These are phyloP conservation scores for Xylaria telfairii DNA, from an alignment of 495 filamentous ascomycete species.

Conservation along the genomic window DNA sequence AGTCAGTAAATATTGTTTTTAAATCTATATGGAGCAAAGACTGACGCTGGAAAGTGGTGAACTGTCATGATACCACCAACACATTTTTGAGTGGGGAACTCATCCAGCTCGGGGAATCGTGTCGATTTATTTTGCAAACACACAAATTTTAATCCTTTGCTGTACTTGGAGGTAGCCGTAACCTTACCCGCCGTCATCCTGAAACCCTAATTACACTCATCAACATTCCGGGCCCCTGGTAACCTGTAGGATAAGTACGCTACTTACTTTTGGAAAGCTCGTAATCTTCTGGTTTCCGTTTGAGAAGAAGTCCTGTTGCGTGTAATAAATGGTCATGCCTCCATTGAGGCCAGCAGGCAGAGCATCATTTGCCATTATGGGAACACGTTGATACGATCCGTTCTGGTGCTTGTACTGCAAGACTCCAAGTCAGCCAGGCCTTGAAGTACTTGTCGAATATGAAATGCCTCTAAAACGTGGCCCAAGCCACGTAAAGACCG, in stretches of 20 bases:
- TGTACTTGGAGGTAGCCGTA: constrained; percentile 39
- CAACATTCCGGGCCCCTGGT: background rate
- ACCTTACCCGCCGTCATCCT: constrained; percentile 60
- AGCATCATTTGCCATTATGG: constrained; percentile 55
- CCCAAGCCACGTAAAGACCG: background rate
- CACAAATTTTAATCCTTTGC: constrained; percentile 53
- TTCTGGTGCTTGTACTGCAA: constrained; percentile 54
- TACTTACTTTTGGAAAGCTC: constrained; percentile 54
- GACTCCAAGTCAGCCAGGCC: background rate
- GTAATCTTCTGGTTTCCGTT: constrained; percentile 57
- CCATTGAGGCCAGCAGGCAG: constrained; percentile 56
- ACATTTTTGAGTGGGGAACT: constrained; percentile 55
- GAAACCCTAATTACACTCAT: constrained; percentile 53
- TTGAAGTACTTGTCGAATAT: background rate
- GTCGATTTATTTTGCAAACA: constrained; percentile 54
- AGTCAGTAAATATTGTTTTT: background rate
- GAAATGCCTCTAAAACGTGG: background rate
- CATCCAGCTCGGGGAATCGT: constrained; percentile 53
- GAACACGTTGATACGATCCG: constrained; percentile 58
- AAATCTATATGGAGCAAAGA: background rate
- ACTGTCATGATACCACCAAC: constrained; percentile 58
- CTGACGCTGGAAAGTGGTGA: constrained; percentile 60
- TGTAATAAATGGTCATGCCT: constrained; percentile 62
- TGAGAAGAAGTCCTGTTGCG: constrained; percentile 54
- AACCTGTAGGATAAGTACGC: background rate